A percentile compares a stretch with the other conserved stretches of the same genome.
phyloP scores from a whole-genome alignment of 2,329 filamentous ascomycete species.

The Aureobasidium sp. region DNA sequence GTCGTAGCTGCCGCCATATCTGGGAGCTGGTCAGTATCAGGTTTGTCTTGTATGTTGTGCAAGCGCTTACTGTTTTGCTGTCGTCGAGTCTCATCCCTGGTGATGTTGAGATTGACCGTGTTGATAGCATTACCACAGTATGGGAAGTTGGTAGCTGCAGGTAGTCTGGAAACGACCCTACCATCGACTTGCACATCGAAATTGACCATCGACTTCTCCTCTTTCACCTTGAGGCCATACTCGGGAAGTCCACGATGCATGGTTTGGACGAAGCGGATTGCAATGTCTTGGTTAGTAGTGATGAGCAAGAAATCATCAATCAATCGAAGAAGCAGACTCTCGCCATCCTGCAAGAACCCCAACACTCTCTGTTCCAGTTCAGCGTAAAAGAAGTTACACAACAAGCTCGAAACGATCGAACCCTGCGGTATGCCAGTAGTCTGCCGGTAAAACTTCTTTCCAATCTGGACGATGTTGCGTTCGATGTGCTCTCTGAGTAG shows the following conservation, averaged over 20 bases:
- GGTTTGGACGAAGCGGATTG: slow-evolving; percentile 60
- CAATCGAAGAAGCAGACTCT: slow-evolving; percentile 66
- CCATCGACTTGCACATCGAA: slow-evolving; percentile 58
- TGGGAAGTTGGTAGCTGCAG: slow-evolving; percentile 52
- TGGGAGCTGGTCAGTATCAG: slow-evolving; percentile 14
- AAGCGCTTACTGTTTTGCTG: slow-evolving; percentile 42
- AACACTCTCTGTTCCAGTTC: slow-evolving; percentile 67
- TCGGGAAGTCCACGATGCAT: slow-evolving; percentile 73
- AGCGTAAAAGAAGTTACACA: slow-evolving; percentile 96
- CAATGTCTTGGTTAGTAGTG: slow-evolving; percentile 59
- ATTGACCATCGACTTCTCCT: slow-evolving; percentile 73
- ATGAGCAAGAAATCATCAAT: slow-evolving; percentile 93
- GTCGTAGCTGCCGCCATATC: slow-evolving; percentile 64
- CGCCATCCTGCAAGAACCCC: slow-evolving; percentile 45
- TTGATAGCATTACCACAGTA: slow-evolving; percentile 82
- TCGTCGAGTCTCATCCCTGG: slow-evolving; percentile 53
- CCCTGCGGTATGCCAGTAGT: slow-evolving; percentile 87
- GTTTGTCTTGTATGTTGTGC: slow-evolving; percentile 4
- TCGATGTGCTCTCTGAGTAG: slow-evolving; percentile 73
- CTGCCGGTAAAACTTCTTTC: slow-evolving; percentile 81
- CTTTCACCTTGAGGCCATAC: slow-evolving; percentile 73
- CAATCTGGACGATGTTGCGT: slow-evolving; percentile 77
- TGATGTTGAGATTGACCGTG: slow-evolving; percentile 63
- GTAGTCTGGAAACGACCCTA: slow-evolving; percentile 40
- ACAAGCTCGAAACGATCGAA: slow-evolving; percentile 71